A percentile compares a stretch with the other conserved stretches of the same genome.
Conservation (phyloP, 2,329 filamentous ascomycete genomes). For the Chaetothyriales sp. region DNA sequence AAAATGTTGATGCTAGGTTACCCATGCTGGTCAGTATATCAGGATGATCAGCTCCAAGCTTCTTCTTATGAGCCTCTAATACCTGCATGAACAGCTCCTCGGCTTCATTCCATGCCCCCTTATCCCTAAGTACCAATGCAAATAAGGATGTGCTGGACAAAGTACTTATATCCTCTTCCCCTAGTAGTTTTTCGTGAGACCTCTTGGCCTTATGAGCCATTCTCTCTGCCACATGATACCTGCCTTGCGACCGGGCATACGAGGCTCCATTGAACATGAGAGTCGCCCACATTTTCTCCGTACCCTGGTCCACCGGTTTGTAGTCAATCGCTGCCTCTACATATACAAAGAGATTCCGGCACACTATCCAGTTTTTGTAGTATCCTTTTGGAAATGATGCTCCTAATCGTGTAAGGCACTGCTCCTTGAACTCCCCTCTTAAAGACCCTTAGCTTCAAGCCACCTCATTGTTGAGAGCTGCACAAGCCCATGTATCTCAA, state of each 20-base stretch:
- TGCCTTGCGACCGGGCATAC: conserved; percentile 1
- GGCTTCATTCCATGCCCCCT: conserved; percentile 10
- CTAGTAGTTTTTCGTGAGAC: conserved; percentile 5
- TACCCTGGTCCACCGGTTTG: conserved; percentile 9
- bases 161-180: conserved; percentile 8
- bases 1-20: conserved; percentile 12
- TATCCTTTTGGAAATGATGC: conserved; percentile 11
- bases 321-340: conserved; percentile 1
- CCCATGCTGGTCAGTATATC: conserved; percentile 13
- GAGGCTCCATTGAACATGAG: conserved; percentile 1
- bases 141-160: conserved; percentile 7
- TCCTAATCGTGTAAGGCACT: conserved; percentile 14
- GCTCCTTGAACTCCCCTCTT: conserved; percentile 17
- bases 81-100: conserved; percentile 10
- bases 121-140: conserved; percentile 4
- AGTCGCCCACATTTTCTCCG: neutral
- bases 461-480: conserved; percentile 14
- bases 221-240: conserved; percentile 3
- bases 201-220: conserved; percentile 2
- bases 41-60: conserved; percentile 11
- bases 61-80: conserved; percentile 10
- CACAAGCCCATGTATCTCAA: conserved; percentile 4
- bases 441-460: conserved; percentile 17
- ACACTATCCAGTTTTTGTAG: conserved; percentile 9
- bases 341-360: conserved; percentile 17